Evolutionary conservation across 441 rosid genomes (phyloP), one percentile per base, ranked within the genome.

Genomic region (Populus trichocarpa): DNA sequence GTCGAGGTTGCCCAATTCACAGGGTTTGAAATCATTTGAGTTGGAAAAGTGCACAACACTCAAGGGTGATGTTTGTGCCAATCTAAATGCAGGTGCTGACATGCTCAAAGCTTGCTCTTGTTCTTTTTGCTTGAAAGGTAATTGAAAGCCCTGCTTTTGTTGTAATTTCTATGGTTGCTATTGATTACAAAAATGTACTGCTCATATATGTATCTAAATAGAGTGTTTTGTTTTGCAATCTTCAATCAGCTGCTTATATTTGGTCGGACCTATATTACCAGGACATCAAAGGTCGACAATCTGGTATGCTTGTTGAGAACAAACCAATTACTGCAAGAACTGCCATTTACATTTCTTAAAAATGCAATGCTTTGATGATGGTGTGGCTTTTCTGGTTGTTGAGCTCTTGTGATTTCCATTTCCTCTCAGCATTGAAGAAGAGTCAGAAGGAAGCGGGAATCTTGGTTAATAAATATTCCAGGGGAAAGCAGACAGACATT

Each of bases 241-340:
- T 81, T n/a, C 80, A 40, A 82, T 81, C 91, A 96, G 99, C 97
- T 88, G 92, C 97, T 63, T 89, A 88, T 81, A 94, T 96, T 72
- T 96, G 93, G 98, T 88, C 98, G 22, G 99, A 96, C 86, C 97
- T 96, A 71, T 94, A 94, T 83, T 94, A 90, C 79, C 97, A 94
- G 87, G 98, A 96, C 82, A 86, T 91, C 78, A 94, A 90, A 81
- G 97, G 97, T 76, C 89, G 96, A 82, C 80, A 92, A 78, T 77
- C 91, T 42, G 94, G 98, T 96, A 83, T 86, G 86, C 75, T 42
- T 72, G 12, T 28, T 28, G 18, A 9, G 26, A 63, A 25, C 46
- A 73, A 64, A n/a, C 69, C 8, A 36, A 66, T 35, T 5, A 36
- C 20, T 18, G 13, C 61, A 11, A 8, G 40, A 28, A 26, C 13